Evolutionary conservation across 2,329 filamentous ascomycete species (phyloP), one percentile per base, ranked within the genome.

Genomic region (Hymenoscyphus repandus): DNA sequence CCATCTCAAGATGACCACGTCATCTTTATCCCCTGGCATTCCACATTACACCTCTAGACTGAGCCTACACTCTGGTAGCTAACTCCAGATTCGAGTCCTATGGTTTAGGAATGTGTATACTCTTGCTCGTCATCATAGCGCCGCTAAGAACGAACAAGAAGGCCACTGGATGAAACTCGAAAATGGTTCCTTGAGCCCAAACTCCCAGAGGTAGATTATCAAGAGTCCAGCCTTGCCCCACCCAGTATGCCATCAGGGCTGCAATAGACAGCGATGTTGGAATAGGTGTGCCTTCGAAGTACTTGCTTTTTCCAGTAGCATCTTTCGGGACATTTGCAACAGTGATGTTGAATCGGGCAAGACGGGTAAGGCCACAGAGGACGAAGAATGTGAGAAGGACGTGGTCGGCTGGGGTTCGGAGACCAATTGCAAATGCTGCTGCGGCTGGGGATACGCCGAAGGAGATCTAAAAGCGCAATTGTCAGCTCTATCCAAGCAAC

Each of bases 271-370:
- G 75, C 20, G 88, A 91, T 2, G 90, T 97, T 1, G 93, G 93
- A 63, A 97, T 96, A 1, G 93, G 93, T 0, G 92, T 95, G 62
- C 93, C 93, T 72, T 99, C 93, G 62, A 99, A 99, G 73, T 95
- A 99, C 66, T 87, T 81, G 53, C 88, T 90, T 74, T 99, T 99
- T 61, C 93, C 93, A 0, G 80, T 82, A 44, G 83, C 86, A 68
- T 99, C 93, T 72, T 97, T 96, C 56, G 93, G 93, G 11, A 99
- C 80, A 60, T 85, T 83, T 33, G 84, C 79, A 34, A 93, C 91
- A 10, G 93, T 97, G 46, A 99, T 93, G 70, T 99, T 99, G 83
- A 99, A 99, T 58, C 93, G 87, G 41, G 93, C 93, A 10, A 99
- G 82, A 45, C 93, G 85, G 2, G 91, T 95, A 42, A 99, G 82